Evolutionary conservation across 2,329 filamentous ascomycete genomes (phyloP).

Genomic region (Curvularia lunata): DNA sequence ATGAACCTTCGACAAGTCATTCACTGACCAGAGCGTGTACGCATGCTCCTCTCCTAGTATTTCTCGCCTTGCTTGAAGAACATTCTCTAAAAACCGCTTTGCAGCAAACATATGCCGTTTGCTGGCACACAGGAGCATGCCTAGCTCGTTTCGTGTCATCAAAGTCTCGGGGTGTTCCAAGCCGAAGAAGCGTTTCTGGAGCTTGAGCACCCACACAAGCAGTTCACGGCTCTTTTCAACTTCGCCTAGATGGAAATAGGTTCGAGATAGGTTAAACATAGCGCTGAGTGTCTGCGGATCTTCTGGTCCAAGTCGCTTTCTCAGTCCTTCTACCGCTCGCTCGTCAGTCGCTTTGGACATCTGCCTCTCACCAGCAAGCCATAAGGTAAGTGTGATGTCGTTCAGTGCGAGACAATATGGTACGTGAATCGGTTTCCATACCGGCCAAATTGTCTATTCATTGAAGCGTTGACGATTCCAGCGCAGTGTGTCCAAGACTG

Average conservation of each 20-base stretch:
- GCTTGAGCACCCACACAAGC: slow-evolving; percentile 20
- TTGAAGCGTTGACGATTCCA: not conserved
- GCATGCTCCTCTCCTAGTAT: slow-evolving; percentile 37
- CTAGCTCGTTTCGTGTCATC: slow-evolving; percentile 29
- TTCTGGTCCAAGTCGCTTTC: not conserved
- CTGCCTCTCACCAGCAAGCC: slow-evolving; percentile 25
- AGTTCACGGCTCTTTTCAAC: slow-evolving; percentile 15
- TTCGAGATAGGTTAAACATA: not conserved
- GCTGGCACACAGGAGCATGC: slow-evolving; percentile 23
- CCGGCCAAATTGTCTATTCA: not conserved
- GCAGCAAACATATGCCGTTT: slow-evolving; percentile 13
- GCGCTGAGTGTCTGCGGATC: not conserved
- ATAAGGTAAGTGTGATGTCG: slow-evolving; percentile 27
- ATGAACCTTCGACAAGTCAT: slow-evolving; percentile 31
- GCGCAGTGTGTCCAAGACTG: not conserved
- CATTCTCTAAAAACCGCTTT: slow-evolving; percentile 19
- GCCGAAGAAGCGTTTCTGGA: slow-evolving; percentile 27
- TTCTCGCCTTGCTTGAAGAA: slow-evolving; percentile 22
- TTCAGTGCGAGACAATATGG: slow-evolving; percentile 27
- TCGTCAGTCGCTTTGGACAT: not conserved
- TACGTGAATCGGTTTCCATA: slow-evolving; percentile 24
- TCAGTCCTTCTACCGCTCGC: not conserved
- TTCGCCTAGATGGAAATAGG: slow-evolving; percentile 8
- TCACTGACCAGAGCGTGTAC: slow-evolving; percentile 36
- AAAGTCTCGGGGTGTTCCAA: slow-evolving; percentile 27